Percentiles rank a stretch among this genome's conserved stretches.
These are phyloP conservation scores for Dendrocalamus sinicus DNA, from an alignment of 176 grass and related monocot genomes.

Conservation along the genomic window DNA sequence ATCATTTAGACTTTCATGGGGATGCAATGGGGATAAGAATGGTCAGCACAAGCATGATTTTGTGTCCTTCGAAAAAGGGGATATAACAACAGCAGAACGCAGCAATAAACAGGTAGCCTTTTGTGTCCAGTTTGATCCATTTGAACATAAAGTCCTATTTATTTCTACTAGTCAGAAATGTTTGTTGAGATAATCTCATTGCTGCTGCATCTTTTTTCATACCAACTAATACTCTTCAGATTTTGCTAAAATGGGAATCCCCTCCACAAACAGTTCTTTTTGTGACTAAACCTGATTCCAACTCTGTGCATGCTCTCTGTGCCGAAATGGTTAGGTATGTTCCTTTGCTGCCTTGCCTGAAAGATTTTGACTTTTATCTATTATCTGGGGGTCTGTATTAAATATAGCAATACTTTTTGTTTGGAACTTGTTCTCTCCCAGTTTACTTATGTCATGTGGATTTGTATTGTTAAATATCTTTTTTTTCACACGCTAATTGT, in stretches of 20 bases:
- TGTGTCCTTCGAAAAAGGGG: constrained; percentile 97
- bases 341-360: constrained; percentile 29
- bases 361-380: constrained; percentile 15
- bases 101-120: constrained; percentile 86
- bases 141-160: constrained; percentile 22
- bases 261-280: constrained; percentile 85
- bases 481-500: constrained; percentile 19
- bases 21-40: constrained; percentile 89
- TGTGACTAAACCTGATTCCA: constrained; percentile 96
- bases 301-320: constrained; percentile 65
- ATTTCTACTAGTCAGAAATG: constrained; percentile 25
- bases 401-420: background rate
- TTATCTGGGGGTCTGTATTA: constrained; percentile 12
- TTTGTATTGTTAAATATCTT: constrained; percentile 22
- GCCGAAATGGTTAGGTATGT: constrained; percentile 85
- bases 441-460: constrained; percentile 25
- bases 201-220: constrained; percentile 33
- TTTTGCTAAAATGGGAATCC: constrained; percentile 98
- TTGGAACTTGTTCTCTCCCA: background rate
- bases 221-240: constrained; percentile 63
- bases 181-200: constrained; percentile 35
- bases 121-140: constrained; percentile 26
- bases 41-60: constrained; percentile 97
- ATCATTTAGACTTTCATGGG: constrained; percentile 86
- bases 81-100: constrained; percentile 93